Percentiles rank a stretch among this genome's conserved stretches.
phyloP scores from a whole-genome alignment of 2,329 filamentous ascomycete genomes.

The Fragosphaeria purpurea region DNA sequence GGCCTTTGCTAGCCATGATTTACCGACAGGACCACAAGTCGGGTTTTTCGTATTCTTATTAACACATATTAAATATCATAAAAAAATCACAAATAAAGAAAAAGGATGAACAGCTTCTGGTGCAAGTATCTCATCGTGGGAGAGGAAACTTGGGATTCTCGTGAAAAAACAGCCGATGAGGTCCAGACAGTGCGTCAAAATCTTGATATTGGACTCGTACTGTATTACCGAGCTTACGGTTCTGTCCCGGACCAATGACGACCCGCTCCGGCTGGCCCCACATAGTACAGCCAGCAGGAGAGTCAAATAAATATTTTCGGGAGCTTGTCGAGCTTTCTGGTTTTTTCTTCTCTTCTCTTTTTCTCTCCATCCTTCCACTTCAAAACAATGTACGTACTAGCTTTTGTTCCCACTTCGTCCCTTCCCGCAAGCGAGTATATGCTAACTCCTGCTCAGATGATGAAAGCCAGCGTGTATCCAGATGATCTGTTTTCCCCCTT shows the following conservation, averaged over 20 bases:
- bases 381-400: constrained; percentile 72
- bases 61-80: neutral
- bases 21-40: too few relatives aligned
- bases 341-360: constrained; percentile 31
- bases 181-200: too few relatives aligned
- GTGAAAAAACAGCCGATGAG: too few relatives aligned
- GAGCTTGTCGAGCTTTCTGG: constrained; percentile 9
- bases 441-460: constrained; percentile 60
- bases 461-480: constrained; percentile 96
- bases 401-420: constrained; percentile 8
- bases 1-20: constrained; percentile 1
- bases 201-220: too few relatives aligned
- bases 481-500: constrained; percentile 60
- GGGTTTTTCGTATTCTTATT: too few relatives aligned
- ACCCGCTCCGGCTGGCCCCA: constrained; percentile 4
- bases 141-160: too few relatives aligned
- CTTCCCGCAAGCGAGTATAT: constrained; percentile 3
- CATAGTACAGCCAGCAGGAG: neutral
- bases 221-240: neutral
- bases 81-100: too few relatives aligned
- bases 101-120: too few relatives aligned
- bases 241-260: constrained; percentile 8
- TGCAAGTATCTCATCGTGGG: too few relatives aligned
- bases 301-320: constrained; percentile 14
- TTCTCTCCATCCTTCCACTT: constrained; percentile 88